Evolutionary conservation across 2,329 filamentous ascomycete genomes (phyloP).

Genomic region (Sclerotinia minor): DNA sequence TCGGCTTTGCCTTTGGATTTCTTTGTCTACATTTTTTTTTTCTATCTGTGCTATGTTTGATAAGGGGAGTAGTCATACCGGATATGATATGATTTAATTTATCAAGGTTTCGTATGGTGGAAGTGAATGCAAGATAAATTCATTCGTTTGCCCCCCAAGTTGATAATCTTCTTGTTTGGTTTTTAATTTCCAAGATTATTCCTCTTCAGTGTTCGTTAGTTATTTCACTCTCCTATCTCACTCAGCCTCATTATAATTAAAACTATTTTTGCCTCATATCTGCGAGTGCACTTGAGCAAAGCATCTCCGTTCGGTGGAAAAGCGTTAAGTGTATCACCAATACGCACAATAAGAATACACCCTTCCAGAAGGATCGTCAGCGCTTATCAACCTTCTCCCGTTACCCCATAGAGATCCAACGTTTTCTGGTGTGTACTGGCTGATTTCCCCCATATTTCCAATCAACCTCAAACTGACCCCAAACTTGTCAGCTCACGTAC

Average conservation of each 20-base stretch:
- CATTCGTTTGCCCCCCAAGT: constrained; percentile 23
- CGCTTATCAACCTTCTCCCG: constrained; percentile 20
- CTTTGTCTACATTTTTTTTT: constrained; percentile 14
- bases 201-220: constrained; percentile 3
- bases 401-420: constrained; percentile 16
- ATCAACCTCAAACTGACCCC: constrained; percentile 13
- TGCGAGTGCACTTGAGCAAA: constrained; percentile 16
- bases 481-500: constrained; percentile 17
- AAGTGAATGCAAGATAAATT: constrained; percentile 24
- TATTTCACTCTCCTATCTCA: constrained; percentile 9
- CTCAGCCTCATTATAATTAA: not conserved
- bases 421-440: constrained; percentile 19
- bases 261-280: constrained; percentile 5
- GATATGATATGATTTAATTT: constrained; percentile 23
- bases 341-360: not conserved
- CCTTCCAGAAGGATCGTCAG: constrained; percentile 25
- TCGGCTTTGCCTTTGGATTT: constrained; percentile 3
- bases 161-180: constrained; percentile 1
- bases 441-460: constrained; percentile 17
- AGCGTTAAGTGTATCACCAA: constrained; percentile 23
- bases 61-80: constrained; percentile 20
- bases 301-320: constrained; percentile 20
- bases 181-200: not conserved
- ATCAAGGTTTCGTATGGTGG: constrained; percentile 20
- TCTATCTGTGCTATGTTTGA: constrained; percentile 4